Percentiles rank a stretch among this genome's conserved stretches.
Conservation (phyloP, 257 asterid species). For the Jasminum sambac region DNA sequence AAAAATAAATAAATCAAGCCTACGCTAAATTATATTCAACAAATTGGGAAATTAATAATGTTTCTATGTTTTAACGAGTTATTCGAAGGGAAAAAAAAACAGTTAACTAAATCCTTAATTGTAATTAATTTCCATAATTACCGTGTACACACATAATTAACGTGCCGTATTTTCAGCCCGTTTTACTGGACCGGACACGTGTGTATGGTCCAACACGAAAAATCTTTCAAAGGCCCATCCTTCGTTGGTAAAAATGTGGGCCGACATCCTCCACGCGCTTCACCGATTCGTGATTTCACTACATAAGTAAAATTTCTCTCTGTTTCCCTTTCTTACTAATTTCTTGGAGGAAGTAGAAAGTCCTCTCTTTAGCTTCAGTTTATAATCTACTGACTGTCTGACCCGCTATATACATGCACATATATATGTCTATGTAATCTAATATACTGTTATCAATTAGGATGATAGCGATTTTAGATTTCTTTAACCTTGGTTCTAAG, state of each 20-base stretch:
- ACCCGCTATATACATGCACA: constrained; percentile 19
- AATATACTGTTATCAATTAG: background rate
- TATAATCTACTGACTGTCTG: constrained; percentile 30
- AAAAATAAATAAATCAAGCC: too few species aligned
- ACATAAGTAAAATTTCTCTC: constrained; percentile 18
- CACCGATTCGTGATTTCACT: constrained; percentile 28
- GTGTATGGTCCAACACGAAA: constrained; percentile 7
- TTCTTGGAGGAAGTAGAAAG: constrained; percentile 16
- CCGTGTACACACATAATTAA: background rate
- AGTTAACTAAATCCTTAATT: background rate
- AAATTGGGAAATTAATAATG: background rate
- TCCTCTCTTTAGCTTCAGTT: constrained; percentile 29
- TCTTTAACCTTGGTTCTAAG: constrained; percentile 34
- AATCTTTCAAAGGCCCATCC: constrained; percentile 21
- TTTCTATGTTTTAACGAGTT: background rate
- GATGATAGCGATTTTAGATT: background rate
- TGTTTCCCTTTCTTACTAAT: background rate
- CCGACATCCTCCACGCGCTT: constrained; percentile 29
- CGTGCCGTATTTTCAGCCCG: constrained; percentile 24
- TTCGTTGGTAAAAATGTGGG: constrained; percentile 30
- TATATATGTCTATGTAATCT: background rate
- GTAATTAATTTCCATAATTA: background rate
- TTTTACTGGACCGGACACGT: constrained; percentile 6
- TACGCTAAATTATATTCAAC: background rate
- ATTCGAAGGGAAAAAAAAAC: too few species aligned